Evolutionary conservation across 2,329 filamentous ascomycete species (phyloP), one percentile per base, ranked within the genome.

Genomic region (Aspergillus sp.): DNA sequence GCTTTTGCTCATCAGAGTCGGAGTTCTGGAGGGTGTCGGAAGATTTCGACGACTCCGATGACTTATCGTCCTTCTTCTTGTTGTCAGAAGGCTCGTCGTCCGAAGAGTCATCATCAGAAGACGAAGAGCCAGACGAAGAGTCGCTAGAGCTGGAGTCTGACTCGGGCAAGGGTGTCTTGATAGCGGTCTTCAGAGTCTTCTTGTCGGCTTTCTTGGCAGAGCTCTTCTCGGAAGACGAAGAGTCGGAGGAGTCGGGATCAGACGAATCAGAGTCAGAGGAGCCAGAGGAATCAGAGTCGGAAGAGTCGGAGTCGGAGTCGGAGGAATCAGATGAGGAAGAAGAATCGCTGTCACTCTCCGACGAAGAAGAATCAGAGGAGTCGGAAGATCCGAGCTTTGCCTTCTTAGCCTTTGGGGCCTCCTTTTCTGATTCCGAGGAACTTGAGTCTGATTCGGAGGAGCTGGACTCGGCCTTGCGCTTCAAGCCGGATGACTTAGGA

Each of bases 401-500:
- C 66, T 81, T 83, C 71, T 83, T 83, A 22, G 67, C 55, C 50
- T 71, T 71, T 3, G 74, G 77, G 30, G 67, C 68, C 49, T 76
- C 71, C 37, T 71, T 71, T 35, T 76, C 74, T 7, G 71, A 74
- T 43, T 69, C 69, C 13, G 69, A 71, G 27, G 73, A 74, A 7
- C 53, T 53, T 9, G 60, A 58, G 2, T 61, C 61, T 0, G 62
- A 66, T 5, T 57, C 58, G 3, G 67, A 69, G 48, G 60, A 74
- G 53, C 65, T 71, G 7, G 68, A 66, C 44, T 68, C 66, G 6
- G 79, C 79, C 70, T 85, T 84, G 49, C 81, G 77, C 68, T 85
- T 84, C 49, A 78, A 60, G 2, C 68, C 68, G 25, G 77, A 76
- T 7, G 58, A 44, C 41, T 65, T 60, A 17, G 47, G 43, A 23